Evolutionary conservation across 1,284 basidiomycete genomes (phyloP).

Genomic region (Singerocomus inundabilis): DNA sequence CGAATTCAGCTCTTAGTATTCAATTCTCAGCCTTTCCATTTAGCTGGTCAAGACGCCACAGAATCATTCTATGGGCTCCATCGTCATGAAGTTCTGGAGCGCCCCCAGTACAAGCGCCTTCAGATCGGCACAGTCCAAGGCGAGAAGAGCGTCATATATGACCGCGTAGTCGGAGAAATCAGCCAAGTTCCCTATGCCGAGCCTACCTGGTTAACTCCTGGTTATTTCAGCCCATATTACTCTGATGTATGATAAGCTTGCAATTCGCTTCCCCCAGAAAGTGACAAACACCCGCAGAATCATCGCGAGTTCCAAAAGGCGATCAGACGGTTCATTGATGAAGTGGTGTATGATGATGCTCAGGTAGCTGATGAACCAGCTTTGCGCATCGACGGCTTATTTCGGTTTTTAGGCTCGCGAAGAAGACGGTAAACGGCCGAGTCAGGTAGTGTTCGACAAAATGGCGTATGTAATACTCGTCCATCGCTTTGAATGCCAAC

Average conservation of each 20-base stretch:
- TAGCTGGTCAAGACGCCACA: slow-evolving; percentile 68
- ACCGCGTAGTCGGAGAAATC: slow-evolving; percentile 46
- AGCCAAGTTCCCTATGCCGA: slow-evolving; percentile 70
- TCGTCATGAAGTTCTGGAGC: slow-evolving; percentile 63
- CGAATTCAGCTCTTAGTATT: background rate
- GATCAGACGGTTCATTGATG: slow-evolving; percentile 44
- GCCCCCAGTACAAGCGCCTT: slow-evolving; percentile 60
- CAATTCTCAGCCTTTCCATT: slow-evolving; percentile 12
- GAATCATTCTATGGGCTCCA: slow-evolving; percentile 74
- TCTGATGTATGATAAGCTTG: slow-evolving; percentile 43
- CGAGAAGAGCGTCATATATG: slow-evolving; percentile 48
- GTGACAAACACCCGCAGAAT: slow-evolving; percentile 32
- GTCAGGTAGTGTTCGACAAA: slow-evolving; percentile 62
- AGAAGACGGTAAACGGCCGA: slow-evolving; percentile 72
- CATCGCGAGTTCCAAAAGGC: slow-evolving; percentile 46
- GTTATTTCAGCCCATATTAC: slow-evolving; percentile 70
- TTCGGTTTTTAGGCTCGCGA: slow-evolving; percentile 56
- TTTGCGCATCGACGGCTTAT: background rate
- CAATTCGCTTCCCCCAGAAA: background rate
- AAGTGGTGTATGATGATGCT: slow-evolving; percentile 47
- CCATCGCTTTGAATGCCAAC: background rate
- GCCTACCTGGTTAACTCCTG: slow-evolving; percentile 63
- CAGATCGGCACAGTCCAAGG: slow-evolving; percentile 58
- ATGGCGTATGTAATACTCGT: slow-evolving; percentile 54
- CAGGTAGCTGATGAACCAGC: slow-evolving; percentile 28